A percentile compares a stretch with the other conserved stretches of the same genome.
These are phyloP conservation scores for Magnusiomyces suaveolens DNA, from an alignment of 1,139 yeast species.

Conservation along the genomic window DNA sequence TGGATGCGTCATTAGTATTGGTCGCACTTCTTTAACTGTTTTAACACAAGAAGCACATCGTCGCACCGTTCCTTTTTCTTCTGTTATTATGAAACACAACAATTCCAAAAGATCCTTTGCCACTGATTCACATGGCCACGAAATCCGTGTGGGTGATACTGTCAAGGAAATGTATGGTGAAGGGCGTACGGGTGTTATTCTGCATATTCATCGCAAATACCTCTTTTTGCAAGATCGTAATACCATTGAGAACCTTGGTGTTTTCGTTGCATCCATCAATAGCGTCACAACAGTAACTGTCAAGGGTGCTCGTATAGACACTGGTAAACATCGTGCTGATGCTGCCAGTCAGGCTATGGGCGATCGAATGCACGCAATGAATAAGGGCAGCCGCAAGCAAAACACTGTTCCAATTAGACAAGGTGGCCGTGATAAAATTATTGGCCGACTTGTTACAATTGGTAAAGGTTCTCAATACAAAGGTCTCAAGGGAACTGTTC, in stretches of 20 bases:
- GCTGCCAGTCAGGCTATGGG: conserved; percentile 79
- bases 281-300: conserved; percentile 78
- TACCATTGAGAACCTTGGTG: conserved; percentile 75
- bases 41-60: conserved; percentile 76
- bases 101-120: conserved; percentile 60
- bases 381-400: conserved; percentile 36
- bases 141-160: conserved; percentile 82
- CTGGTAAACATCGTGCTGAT: conserved; percentile 38
- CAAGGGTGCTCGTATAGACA: conserved; percentile 62
- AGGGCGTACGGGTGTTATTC: conserved; percentile 76
- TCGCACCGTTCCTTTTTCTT: conserved; percentile 60
- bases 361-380: conserved; percentile 9
- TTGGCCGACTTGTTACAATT: conserved; percentile 78
- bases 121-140: conserved; percentile 77
- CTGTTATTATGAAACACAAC: conserved; percentile 68
- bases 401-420: conserved; percentile 38
- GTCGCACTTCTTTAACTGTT: conserved; percentile 75
- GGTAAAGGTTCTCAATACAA: conserved; percentile 82
- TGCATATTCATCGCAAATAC: conserved; percentile 73
- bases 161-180: conserved; percentile 74
- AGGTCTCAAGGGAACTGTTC: conserved; percentile 88
- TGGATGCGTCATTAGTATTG: conserved; percentile 85
- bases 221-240: conserved; percentile 75
- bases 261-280: conserved; percentile 68
- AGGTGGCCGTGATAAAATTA: conserved; percentile 70